A percentile compares a stretch with the other conserved stretches of the same genome.
Conservation (phyloP, 2,329 filamentous ascomycete genomes). For the Cryphonectria japonica region DNA sequence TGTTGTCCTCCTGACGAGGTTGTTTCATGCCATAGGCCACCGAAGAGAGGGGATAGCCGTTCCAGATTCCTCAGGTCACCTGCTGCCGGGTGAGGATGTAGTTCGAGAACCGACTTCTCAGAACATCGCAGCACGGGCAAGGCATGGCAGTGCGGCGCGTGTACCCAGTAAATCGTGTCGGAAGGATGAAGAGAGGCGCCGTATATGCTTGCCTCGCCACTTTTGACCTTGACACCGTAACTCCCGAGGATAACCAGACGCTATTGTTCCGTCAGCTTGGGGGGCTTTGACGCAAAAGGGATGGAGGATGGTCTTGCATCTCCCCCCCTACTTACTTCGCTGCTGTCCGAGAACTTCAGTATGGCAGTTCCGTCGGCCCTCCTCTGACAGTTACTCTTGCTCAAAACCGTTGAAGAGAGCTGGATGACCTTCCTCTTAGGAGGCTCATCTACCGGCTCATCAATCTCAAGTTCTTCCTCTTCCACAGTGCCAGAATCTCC, state of each 20-base stretch:
- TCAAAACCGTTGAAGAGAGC: slow-evolving; percentile 52
- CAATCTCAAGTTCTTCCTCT: slow-evolving; percentile 27
- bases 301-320: neutral
- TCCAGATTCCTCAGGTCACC: slow-evolving; percentile 57
- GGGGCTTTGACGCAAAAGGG: neutral
- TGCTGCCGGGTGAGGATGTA: slow-evolving; percentile 57
- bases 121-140: slow-evolving; percentile 66
- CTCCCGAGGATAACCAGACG: slow-evolving; percentile 68
- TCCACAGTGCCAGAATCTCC: slow-evolving; percentile 23
- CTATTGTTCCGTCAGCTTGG: slow-evolving; percentile 42
- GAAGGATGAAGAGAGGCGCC: slow-evolving; percentile 63
- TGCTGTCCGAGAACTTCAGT: slow-evolving; percentile 48
- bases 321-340: slow-evolving; percentile 47
- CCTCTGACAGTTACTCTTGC: slow-evolving; percentile 47
- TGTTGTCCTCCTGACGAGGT: neutral
- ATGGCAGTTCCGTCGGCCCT: slow-evolving; percentile 45
- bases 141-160: slow-evolving; percentile 70
- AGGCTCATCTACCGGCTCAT: slow-evolving; percentile 32
- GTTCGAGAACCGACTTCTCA: slow-evolving; percentile 55
- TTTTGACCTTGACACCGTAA: slow-evolving; percentile 65
- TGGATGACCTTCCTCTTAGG: slow-evolving; percentile 35
- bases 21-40: slow-evolving; percentile 65
- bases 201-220: slow-evolving; percentile 66
- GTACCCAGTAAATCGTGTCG: slow-evolving; percentile 57
- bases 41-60: slow-evolving; percentile 67